Conservation (phyloP, 208 protist genomes). For the Wallacemonas sp. region DNA sequence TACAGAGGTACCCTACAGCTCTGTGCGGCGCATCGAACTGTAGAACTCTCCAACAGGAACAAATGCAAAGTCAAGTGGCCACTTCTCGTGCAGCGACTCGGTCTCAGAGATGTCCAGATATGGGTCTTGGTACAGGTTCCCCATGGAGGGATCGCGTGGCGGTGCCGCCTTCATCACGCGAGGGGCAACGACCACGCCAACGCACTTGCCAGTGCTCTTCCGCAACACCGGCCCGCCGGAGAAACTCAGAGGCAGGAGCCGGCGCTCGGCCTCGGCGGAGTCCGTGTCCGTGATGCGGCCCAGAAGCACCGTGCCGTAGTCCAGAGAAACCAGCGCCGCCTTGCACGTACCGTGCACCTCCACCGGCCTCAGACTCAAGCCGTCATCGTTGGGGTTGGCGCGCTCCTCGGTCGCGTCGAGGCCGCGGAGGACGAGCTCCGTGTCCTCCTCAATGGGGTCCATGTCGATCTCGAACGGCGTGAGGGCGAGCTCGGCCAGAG, state of each 20-base stretch:
- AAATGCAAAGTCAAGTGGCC: conserved; percentile 73
- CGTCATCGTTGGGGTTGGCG: conserved; percentile 84
- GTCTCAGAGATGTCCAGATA: conserved; percentile 84
- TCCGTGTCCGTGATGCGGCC: conserved; percentile 38
- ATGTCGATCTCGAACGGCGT: conserved; percentile 68
- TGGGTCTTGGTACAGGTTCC: conserved; percentile 62
- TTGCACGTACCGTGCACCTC: conserved; percentile 60
- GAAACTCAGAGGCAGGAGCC: conserved; percentile 68
- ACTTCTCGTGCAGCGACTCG: conserved; percentile 42
- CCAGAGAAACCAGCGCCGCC: conserved; percentile 72
- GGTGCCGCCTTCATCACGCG: conserved; percentile 59
- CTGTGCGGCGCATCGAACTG: conserved; percentile 59
- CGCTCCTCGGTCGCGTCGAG: conserved; percentile 63
- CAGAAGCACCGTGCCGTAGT: conserved; percentile 86
- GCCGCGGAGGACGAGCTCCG: conserved; percentile 65
- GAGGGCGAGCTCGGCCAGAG: conserved; percentile 18
- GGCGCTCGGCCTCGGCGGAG: not conserved
- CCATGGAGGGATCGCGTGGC: conserved; percentile 45
- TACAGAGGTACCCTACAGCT: conserved; percentile 41
- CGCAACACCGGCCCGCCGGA: conserved; percentile 86
- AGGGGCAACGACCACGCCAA: conserved; percentile 83
- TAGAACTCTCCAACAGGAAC: conserved; percentile 82
- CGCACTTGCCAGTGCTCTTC: conserved; percentile 71
- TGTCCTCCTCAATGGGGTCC: conserved; percentile 62
- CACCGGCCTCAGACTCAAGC: conserved; percentile 39